phyloP scores from a whole-genome alignment of 2,329 filamentous ascomycete genomes.

The Aspergillus brunneoviolaceus region DNA sequence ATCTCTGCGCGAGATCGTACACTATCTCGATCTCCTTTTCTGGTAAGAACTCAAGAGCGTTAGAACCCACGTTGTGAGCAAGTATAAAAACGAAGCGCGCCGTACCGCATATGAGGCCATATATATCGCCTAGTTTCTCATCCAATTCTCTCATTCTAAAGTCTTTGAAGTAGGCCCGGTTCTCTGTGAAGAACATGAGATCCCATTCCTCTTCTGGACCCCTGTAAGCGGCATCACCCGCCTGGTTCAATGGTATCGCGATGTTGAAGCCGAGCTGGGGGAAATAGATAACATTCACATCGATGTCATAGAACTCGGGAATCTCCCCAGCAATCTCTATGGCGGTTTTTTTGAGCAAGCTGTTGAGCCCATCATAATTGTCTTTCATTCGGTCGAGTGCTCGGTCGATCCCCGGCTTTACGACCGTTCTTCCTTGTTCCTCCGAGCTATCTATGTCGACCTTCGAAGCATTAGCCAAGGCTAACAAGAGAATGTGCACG shows the following conservation, averaged over 20 bases:
- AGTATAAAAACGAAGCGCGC: background rate
- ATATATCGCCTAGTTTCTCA: conserved; percentile 77
- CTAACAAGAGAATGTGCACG: background rate
- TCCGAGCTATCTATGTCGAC: conserved; percentile 79
- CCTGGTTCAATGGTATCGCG: conserved; percentile 64
- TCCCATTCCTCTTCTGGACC: conserved; percentile 72
- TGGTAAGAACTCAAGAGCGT: conserved; percentile 29
- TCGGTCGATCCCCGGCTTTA: conserved; percentile 68
- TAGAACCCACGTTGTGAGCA: background rate
- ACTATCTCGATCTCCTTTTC: conserved; percentile 89
- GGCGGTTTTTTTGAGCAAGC: conserved; percentile 68
- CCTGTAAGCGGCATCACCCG: conserved; percentile 61
- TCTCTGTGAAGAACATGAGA: conserved; percentile 70
- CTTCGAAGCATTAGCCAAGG: conserved; percentile 29
- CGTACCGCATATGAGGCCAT: conserved; percentile 75
- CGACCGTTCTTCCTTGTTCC: conserved; percentile 68
- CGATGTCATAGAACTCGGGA: conserved; percentile 55
- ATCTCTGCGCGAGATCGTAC: conserved; percentile 68
- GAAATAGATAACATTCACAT: conserved; percentile 80
- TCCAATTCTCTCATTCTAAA: conserved; percentile 78
- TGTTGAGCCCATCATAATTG: conserved; percentile 73
- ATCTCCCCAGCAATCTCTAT: conserved; percentile 62
- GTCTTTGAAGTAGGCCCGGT: conserved; percentile 82
- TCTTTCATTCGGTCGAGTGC: conserved; percentile 76
- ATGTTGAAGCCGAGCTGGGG: conserved; percentile 90